Evolutionary conservation across 2,329 filamentous ascomycete genomes (phyloP).

Genomic region (Conoideocrella luteorostrata): DNA sequence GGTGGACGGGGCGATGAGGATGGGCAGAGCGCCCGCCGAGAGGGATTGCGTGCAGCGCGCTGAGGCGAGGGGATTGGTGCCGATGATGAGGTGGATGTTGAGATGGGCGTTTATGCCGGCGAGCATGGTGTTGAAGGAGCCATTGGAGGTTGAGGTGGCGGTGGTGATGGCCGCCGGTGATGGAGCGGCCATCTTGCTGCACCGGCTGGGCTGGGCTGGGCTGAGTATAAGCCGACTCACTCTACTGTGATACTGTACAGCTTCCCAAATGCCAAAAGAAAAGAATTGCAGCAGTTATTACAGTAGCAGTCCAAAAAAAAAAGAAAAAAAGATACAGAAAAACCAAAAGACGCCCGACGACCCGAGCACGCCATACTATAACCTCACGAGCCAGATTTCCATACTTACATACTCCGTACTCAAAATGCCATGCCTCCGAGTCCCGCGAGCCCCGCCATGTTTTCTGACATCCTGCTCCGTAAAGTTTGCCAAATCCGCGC

Average conservation of each 20-base stretch:
- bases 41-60: slow-evolving; percentile 75
- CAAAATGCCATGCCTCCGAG: no score
- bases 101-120: slow-evolving; percentile 63
- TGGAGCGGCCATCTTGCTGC: background rate
- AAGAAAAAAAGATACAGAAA: background rate
- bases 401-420: no score
- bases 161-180: slow-evolving; percentile 16
- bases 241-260: no score
- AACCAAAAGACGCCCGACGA: background rate
- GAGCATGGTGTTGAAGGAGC: slow-evolving; percentile 40
- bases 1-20: slow-evolving; percentile 67
- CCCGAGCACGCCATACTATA: slow-evolving; percentile 1
- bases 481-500: slow-evolving; percentile 9
- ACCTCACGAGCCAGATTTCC: background rate
- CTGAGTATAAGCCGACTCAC: no score
- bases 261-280: no score
- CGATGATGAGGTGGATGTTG: slow-evolving; percentile 78
- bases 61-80: slow-evolving; percentile 80
- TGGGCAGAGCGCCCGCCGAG: slow-evolving; percentile 72
- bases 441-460: no score
- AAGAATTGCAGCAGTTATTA: no score
- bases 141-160: slow-evolving; percentile 9
- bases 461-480: background rate
- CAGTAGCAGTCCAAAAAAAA: no score
- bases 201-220: no score